Percentiles rank a stretch among this genome's conserved stretches.
Conservation (phyloP, 345 rosid species). For the Lumnitzera racemosa region DNA sequence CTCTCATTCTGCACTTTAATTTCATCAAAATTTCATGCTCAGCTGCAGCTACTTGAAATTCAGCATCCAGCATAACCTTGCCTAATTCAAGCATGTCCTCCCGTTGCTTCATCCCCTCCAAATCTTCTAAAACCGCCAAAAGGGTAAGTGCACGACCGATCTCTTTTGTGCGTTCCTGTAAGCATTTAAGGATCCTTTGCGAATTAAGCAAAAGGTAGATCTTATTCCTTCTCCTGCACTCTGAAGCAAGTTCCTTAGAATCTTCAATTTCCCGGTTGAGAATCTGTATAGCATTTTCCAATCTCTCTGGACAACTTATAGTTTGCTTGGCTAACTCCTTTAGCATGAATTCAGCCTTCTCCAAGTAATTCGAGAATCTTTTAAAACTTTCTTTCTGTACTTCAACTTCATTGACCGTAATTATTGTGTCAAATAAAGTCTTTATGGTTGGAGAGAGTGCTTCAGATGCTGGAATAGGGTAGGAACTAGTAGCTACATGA, state of each 20-base stretch:
- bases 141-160: conserved; percentile 46
- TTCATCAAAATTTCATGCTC: conserved; percentile 58
- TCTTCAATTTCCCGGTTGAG: conserved; percentile 41
- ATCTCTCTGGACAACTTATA: conserved; percentile 26
- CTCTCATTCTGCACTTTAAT: conserved; percentile 60
- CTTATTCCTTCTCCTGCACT: conserved; percentile 48
- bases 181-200: conserved; percentile 31
- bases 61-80: conserved; percentile 44
- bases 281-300: conserved; percentile 38
- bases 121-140: conserved; percentile 44
- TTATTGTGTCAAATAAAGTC: conserved; percentile 28
- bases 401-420: conserved; percentile 31
- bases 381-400: conserved; percentile 46
- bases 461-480: conserved; percentile 32
- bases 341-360: conserved; percentile 40
- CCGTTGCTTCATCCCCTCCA: conserved; percentile 20
- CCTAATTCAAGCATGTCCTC: conserved; percentile 34
- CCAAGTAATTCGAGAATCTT: conserved; percentile 40
- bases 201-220: conserved; percentile 57
- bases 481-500: conserved; percentile 17
- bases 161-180: conserved; percentile 34
- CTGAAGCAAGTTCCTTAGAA: conserved; percentile 35
- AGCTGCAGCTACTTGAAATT: conserved; percentile 45
- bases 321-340: conserved; percentile 38
- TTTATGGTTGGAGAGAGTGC: conserved; percentile 35